A percentile compares a stretch with the other conserved stretches of the same genome.
phyloP scores from a whole-genome alignment of 2,329 filamentous ascomycete genomes.

The Talaromyces funiculosus region DNA sequence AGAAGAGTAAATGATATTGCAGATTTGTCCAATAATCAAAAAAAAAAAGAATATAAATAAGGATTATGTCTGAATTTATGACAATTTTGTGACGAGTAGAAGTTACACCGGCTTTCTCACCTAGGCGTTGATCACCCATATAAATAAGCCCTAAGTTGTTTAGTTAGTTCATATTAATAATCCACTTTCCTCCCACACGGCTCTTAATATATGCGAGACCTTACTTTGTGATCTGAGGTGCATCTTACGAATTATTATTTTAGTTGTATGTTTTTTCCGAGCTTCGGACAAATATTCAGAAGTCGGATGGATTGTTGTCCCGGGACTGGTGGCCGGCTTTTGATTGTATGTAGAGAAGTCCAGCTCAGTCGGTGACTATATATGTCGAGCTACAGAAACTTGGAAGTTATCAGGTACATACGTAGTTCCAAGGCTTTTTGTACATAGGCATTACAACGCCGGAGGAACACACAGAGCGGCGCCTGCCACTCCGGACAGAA shows the following conservation, averaged over 20 bases:
- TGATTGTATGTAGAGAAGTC: not conserved
- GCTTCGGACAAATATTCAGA: not conserved
- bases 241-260: too few relatives aligned
- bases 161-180: not conserved
- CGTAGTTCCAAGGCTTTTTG: too few relatives aligned
- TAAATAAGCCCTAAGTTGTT: not conserved
- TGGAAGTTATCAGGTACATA: too few relatives aligned
- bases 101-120: not conserved
- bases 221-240: not conserved
- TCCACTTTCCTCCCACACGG: not conserved
- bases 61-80: not conserved
- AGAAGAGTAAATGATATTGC: too few relatives aligned
- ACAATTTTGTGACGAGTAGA: not conserved
- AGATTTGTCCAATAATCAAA: too few relatives aligned
- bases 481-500: too few relatives aligned
- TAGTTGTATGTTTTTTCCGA: not conserved
- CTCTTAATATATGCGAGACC: not conserved
- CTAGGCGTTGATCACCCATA: not conserved
- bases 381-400: too few relatives aligned
- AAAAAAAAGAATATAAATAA: too few relatives aligned
- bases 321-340: not conserved
- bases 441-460: too few relatives aligned
- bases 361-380: too few relatives aligned
- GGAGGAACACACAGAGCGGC: too few relatives aligned
- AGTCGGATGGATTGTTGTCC: not conserved